phyloP scores from a whole-genome alignment of 208 protist genomes.

The Trypanosoma caninum region DNA sequence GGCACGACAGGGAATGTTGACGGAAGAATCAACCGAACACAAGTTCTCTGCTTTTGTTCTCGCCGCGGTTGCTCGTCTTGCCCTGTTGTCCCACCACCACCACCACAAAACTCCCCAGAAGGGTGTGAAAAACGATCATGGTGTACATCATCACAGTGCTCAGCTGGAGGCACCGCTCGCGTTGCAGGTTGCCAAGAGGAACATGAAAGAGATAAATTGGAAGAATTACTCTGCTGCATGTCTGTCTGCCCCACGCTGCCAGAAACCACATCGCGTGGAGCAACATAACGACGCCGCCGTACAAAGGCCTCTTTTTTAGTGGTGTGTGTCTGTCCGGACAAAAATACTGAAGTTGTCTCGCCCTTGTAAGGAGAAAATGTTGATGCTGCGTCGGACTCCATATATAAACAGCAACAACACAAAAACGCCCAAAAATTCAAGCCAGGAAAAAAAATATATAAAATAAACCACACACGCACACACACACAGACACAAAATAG shows the following conservation, averaged over 20 bases:
- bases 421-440: no score
- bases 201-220: no score
- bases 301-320: background rate
- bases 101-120: background rate
- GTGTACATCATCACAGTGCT: background rate
- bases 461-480: no score
- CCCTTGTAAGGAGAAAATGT: background rate
- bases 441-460: no score
- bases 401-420: no score
- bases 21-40: slow-evolving; percentile 15
- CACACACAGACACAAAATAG: no score
- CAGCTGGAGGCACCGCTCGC: background rate
- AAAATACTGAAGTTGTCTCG: background rate
- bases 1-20: background rate
- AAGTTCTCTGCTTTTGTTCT: background rate
- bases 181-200: background rate
- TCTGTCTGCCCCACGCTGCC: background rate
- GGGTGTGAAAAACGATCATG: background rate
- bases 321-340: background rate
- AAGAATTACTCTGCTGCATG: no score
- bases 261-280: background rate
- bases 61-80: no score
- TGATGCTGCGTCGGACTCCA: background rate
- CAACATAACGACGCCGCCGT: slow-evolving; percentile 15
- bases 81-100: no score